Evolutionary conservation across 768 basidiomycete species (phyloP), one percentile per base, ranked within the genome.

Genomic region (Suillus americanus): DNA sequence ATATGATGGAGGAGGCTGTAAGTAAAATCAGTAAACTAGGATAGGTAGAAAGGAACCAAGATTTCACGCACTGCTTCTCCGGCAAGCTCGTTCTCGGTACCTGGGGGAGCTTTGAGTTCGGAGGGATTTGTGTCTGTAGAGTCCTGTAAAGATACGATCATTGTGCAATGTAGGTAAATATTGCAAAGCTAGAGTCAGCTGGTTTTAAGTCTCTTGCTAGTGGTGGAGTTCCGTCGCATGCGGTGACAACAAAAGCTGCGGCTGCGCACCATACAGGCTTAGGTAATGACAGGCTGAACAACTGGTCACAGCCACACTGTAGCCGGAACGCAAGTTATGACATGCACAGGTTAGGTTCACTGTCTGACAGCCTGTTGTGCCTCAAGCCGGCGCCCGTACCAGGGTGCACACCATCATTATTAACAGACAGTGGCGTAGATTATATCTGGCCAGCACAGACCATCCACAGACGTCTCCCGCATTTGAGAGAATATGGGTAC

Each of bases 1-100:
- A 62, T 76, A 74, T 8, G 67, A 66, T 1, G 74, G 73, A 16
- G 75, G 73, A 57, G 70, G 70, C 75, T 73, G 38, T 18, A 43
- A 41, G 30, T 23, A 14, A 23, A 30, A 28, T 62, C 30, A 60
- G 37, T 20, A 13, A 62, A 33, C 16, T 33, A 33, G 53, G 0
- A 43, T 4, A 59, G 3, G 30, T 28, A 33, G 18, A 59, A n/a
- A 59, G 23, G 14, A 38, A 38, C 16, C 4, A 38, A 3, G 10
- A 20, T 30, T 3, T 16, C 3, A 12, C 57, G 10, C 5, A 59
- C 57, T 41, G 40, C 57, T 41, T 59, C 57, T 41, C 8, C 40
- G 0, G 40, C 16, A 40, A 28, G 25, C 38, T 28, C 57, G 30
- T 16, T 20, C 18, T 41, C 40, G 0, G 25, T 40, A 18, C 25